Evolutionary conservation across 2,329 filamentous ascomycete species (phyloP).

Genomic region (Ceratocystis huliohia): DNA sequence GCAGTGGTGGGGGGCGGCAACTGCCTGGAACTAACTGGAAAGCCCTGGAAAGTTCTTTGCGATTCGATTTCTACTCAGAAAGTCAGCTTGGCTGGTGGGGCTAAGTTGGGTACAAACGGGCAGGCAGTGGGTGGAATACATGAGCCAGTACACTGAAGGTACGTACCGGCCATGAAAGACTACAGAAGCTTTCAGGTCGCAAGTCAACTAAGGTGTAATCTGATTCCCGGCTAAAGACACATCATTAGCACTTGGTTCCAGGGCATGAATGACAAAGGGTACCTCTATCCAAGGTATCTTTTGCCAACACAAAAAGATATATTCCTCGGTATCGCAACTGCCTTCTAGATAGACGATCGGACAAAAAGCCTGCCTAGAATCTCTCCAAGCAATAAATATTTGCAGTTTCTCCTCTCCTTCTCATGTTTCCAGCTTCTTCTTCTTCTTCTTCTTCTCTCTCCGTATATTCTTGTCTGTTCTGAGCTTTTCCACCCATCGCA

Average conservation of each 20-base stretch:
- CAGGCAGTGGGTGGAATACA: neutral
- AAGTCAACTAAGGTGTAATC: neutral
- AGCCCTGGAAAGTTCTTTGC: constrained; percentile 18
- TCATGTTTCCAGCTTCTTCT: neutral
- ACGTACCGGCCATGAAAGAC: no score
- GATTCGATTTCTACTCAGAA: constrained; percentile 19
- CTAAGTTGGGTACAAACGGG: constrained; percentile 17
- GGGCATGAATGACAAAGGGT: neutral
- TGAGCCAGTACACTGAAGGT: neutral
- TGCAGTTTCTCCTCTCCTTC: neutral
- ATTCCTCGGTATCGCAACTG: neutral
- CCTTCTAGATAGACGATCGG: neutral
- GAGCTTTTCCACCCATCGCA: neutral
- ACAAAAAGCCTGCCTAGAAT: neutral
- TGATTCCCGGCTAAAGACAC: neutral
- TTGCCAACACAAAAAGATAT: neutral
- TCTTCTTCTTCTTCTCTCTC: neutral
- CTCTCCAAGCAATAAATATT: neutral
- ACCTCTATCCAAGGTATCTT: neutral
- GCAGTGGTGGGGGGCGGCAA: neutral
- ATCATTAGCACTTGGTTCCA: neutral
- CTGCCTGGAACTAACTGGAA: constrained; percentile 6
- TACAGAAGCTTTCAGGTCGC: no score
- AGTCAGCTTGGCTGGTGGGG: constrained; percentile 10
- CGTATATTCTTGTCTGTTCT: neutral